Evolutionary conservation across 1,139 yeast genomes (phyloP).

Genomic region (Geotrichum bryndzae): DNA sequence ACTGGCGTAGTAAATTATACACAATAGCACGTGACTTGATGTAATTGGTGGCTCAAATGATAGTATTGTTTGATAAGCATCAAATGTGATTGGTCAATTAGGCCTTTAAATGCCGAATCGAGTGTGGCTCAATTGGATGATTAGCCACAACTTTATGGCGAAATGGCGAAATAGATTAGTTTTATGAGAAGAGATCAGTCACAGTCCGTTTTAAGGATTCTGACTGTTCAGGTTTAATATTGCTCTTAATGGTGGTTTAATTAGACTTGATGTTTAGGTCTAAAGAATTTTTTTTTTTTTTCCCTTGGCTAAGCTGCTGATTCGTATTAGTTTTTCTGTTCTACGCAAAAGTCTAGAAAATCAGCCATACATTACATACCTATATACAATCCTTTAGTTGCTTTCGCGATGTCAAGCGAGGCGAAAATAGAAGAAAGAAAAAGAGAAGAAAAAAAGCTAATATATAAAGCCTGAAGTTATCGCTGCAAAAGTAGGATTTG

Average conservation of each 20-base stretch:
- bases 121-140: neutral
- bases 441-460: neutral
- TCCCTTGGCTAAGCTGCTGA: neutral
- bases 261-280: neutral
- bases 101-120: neutral
- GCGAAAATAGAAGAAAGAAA: neutral
- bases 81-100: constrained; percentile 6
- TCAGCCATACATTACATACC: no score
- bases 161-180: neutral
- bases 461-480: no score
- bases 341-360: no score
- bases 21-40: constrained; percentile 18
- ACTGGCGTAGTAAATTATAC: constrained; percentile 5
- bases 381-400: no score
- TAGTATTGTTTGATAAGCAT: constrained; percentile 5
- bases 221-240: neutral
- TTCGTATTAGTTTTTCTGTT: no score
- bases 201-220: neutral
- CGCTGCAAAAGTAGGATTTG: no score
- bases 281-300: neutral
- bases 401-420: neutral
- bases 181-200: neutral
- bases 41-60: constrained; percentile 14
- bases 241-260: neutral
- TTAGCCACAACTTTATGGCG: neutral